Conservation (phyloP, 2,329 filamentous ascomycete species). For the Salinomyces thailandicus region DNA sequence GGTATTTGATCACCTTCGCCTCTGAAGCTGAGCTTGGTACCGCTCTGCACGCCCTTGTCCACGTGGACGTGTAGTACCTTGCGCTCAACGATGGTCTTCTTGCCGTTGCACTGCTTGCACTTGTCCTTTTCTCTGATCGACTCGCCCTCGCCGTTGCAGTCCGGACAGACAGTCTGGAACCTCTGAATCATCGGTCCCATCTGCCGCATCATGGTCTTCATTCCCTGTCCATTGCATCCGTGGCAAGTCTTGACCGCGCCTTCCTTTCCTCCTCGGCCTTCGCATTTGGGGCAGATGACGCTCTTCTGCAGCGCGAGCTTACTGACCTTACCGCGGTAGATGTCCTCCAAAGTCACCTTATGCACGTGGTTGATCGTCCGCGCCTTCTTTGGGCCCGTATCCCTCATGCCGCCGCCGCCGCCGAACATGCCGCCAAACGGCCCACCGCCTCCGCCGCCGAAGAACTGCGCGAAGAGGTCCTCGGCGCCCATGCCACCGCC, state of each 20-base stretch:
- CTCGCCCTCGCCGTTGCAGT: conserved; percentile 96
- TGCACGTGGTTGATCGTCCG: conserved; percentile 96
- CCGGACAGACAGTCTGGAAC: conserved; percentile 97
- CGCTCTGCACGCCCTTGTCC: conserved; percentile 84
- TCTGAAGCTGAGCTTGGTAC: conserved; percentile 93
- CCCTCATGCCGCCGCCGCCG: conserved; percentile 58
- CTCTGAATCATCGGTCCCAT: conserved; percentile 99
- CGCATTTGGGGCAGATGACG: conserved; percentile 90
- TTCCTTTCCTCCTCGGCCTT: conserved; percentile 90
- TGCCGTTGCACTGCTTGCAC: conserved; percentile 91
- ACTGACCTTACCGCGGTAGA: conserved; percentile 95
- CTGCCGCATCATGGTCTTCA: conserved; percentile 99
- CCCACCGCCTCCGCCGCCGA: conserved; percentile 62
- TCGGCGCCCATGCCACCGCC: conserved; percentile 83
- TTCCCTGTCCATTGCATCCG: conserved; percentile 85
- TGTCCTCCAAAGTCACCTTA: conserved; percentile 95
- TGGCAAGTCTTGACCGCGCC: conserved; percentile 89
- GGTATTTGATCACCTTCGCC: conserved; percentile 95
- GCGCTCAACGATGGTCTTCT: conserved; percentile 95
- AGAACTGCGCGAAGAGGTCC: conserved; percentile 95
- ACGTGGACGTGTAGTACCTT: conserved; percentile 98
- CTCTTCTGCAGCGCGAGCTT: conserved; percentile 96
- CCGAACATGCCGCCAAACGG: conserved; percentile 60
- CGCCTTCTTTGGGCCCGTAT: conserved; percentile 77
- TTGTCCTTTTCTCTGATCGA: conserved; percentile 93